Conservation (phyloP, 768 basidiomycete species). For the Sporobolomyces phaffii region DNA sequence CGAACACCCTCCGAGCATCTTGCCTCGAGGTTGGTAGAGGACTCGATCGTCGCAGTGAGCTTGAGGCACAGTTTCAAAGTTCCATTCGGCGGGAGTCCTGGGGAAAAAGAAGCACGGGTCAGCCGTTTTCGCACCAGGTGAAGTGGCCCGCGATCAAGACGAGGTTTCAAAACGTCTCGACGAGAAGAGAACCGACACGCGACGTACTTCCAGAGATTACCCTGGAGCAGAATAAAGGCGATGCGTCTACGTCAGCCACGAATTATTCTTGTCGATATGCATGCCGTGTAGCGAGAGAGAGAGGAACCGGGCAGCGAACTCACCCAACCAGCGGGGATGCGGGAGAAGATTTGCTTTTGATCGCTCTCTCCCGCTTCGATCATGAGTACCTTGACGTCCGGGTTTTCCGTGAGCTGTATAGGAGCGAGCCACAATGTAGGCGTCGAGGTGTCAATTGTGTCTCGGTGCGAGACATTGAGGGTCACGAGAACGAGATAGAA, state of each 20-base stretch:
- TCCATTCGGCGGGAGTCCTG: constrained; percentile 35
- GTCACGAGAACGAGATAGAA: background rate
- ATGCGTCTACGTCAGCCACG: no score
- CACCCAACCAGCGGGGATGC: constrained; percentile 34
- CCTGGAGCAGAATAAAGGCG: background rate
- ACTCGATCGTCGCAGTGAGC: constrained; percentile 1
- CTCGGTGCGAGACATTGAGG: no score
- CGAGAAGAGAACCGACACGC: background rate
- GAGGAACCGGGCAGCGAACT: background rate
- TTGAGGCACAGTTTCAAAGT: constrained; percentile 21
- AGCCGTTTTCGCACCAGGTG: no score
- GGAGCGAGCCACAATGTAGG: background rate
- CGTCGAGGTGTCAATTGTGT: no score
- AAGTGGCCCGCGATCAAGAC: no score
- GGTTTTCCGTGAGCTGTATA: constrained; percentile 33
- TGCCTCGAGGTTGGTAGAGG: constrained; percentile 34
- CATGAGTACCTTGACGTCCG: constrained; percentile 26
- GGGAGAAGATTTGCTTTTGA: constrained; percentile 22
- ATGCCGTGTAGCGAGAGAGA: background rate
- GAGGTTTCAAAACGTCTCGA: background rate
- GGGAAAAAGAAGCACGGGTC: background rate
- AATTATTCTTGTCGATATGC: no score
- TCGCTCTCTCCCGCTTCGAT: constrained; percentile 39
- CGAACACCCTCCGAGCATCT: constrained; percentile 38
- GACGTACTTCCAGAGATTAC: constrained; percentile 21